These are phyloP conservation scores for Colletotrichum eremochloae DNA, from an alignment of 2,329 filamentous ascomycete genomes.

Conservation along the genomic window DNA sequence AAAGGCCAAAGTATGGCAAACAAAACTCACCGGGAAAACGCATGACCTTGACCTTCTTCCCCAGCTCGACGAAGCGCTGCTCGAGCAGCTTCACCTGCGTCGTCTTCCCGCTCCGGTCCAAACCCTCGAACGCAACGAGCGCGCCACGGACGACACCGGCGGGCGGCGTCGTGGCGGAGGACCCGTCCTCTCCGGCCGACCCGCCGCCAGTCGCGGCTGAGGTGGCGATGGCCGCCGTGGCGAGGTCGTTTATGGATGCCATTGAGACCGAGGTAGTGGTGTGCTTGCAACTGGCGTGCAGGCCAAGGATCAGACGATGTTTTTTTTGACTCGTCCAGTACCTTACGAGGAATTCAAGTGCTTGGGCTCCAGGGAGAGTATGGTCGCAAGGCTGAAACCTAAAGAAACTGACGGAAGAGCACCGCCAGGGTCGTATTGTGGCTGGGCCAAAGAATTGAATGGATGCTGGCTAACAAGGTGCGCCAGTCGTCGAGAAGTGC, in stretches of 20 bases:
- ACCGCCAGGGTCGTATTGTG: neutral
- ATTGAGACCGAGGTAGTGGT: slow-evolving; percentile 44
- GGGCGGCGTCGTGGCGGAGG: slow-evolving; percentile 12
- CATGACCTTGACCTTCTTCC: slow-evolving; percentile 65
- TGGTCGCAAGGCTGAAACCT: no score
- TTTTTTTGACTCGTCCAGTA: no score
- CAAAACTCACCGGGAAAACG: slow-evolving; percentile 67
- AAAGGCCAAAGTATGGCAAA: neutral
- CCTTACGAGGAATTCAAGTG: no score
- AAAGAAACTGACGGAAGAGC: no score
- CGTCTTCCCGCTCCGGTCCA: slow-evolving; percentile 92
- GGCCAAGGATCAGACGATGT: no score
- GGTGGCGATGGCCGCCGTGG: slow-evolving; percentile 61
- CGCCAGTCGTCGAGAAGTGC: neutral
- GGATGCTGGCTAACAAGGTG: neutral
- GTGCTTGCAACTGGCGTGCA: neutral
- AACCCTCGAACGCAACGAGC: slow-evolving; percentile 87
- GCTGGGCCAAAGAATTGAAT: neutral
- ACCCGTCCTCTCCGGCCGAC: slow-evolving; percentile 15
- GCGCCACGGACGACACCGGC: slow-evolving; percentile 67
- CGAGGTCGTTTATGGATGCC: slow-evolving; percentile 65
- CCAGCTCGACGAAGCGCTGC: slow-evolving; percentile 64
- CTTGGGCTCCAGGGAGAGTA: no score
- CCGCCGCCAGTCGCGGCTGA: slow-evolving; percentile 46
- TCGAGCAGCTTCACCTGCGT: slow-evolving; percentile 84